A percentile compares a stretch with the other conserved stretches of the same genome.
Conservation (phyloP, 148 eudicot species). For the Silene latifolia region DNA sequence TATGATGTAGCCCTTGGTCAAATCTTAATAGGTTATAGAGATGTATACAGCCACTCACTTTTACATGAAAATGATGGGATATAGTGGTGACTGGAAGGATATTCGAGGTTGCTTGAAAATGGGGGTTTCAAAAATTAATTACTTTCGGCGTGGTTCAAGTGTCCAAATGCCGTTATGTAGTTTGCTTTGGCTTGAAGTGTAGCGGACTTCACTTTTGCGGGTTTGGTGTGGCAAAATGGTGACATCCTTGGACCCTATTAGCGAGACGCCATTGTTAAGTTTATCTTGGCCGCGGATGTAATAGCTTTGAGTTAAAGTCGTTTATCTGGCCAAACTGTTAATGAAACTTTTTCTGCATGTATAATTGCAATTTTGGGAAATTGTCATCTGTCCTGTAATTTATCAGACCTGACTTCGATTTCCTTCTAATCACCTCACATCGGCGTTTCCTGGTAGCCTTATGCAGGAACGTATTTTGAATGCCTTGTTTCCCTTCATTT, state of each 20-base stretch:
- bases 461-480: too few species aligned
- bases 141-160: not conserved
- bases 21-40: not conserved
- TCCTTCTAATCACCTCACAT: not conserved
- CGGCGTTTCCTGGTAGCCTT: too few species aligned
- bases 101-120: too few species aligned
- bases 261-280: not conserved
- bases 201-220: not conserved
- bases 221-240: not conserved
- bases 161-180: not conserved
- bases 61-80: not conserved
- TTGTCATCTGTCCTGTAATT: not conserved
- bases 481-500: too few species aligned
- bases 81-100: not conserved
- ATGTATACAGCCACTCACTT: not conserved
- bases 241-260: not conserved
- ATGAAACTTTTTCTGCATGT: not conserved
- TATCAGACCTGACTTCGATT: not conserved
- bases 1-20: constrained; percentile 33
- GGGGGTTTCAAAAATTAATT: not conserved
- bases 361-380: not conserved
- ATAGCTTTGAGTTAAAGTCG: not conserved
- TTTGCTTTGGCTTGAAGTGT: not conserved
- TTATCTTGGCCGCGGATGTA: not conserved
- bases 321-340: not conserved